Base-by-base conservation (phyloP, 1,284 basidiomycete species). In the Sporisorium graminicola region DNA sequence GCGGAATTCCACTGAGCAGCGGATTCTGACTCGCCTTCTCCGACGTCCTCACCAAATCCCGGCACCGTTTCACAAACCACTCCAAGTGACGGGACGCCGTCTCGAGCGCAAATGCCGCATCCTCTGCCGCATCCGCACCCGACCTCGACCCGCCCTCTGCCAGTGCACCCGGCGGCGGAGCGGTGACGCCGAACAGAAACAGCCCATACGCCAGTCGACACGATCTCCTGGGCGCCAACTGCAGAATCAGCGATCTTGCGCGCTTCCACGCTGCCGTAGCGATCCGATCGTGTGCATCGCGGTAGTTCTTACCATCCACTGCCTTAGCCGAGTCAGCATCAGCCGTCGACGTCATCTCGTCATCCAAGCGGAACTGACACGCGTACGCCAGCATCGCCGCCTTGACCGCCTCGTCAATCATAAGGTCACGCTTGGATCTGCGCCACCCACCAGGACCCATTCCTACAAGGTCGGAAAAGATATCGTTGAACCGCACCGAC, bases 351-450 rank as follows among this genome's bases (percentile, higher is more conserved):
- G 73, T 75, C 59, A 69, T 70, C 52, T 75, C 73, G 33, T 72
- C 75, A 31, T 77, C 75, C 27, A 77, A 52, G 0, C 75, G 53
- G 55, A 73, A 77, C 31, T 77, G 75, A 37, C 75, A 77, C 2
- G 75, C 75, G n/a, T 77, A 77, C 5, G 75, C 75, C 16, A 77
- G 57, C 75, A 77, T 77, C 12, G 67, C 67, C 1, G 75, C 75
- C 40, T 77, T 77, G 50, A 77, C 75, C 13, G 75, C 75, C 44
- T 77, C 75, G 49, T 77, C 75, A 24, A 77, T 71, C 66, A 71
- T 68, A 14, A 71, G 44, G 31, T 77, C 75, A 13, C 74, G 50
- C 50, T 73, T 67, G 5, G 74, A 77, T 33, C 66, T 49, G 10
- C 63, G 56, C 74, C 74, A 77, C 29, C 74, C 74, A 29, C 69